Evolutionary conservation across 306 rosid species (phyloP), one percentile per base, ranked within the genome.

Genomic region (Cicer chorassanicum): DNA sequence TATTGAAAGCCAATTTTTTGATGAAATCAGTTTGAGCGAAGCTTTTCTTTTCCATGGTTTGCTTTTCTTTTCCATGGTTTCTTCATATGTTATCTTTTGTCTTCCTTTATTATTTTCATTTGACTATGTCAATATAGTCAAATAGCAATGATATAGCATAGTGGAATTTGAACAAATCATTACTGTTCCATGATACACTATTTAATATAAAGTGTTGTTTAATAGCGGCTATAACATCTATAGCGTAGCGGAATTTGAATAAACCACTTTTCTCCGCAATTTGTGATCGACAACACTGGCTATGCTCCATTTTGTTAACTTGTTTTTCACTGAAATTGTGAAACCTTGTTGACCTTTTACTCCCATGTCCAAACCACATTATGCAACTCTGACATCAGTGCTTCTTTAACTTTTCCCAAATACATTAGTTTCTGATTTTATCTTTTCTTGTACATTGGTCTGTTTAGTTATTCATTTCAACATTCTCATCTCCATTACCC

Each of bases 401-500:
- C 50, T 29, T 21, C 63, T 8, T 6, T 64, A 5, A 29, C 43
- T 67, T 45, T 65, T 45, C 1, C n/a, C 13, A 9, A 48, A 29
- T 29, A 10, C 29, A 50, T 49, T 64, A 5, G 65, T 64, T 64
- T 24, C 42, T 51, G 41, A 19, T 38, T 24, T 39, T 18, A 53
- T 42, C 18, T 13, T 75, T 64, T 63, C 55, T 64, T 65, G 8
- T 50, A 9, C 0, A 51, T 40, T 10, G 8, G 7, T 64, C n/a
- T 42, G 44, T 74, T 74, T 48, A 75, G 42, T 49, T 13, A 46
- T 74, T 10, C 12, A 16, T 13, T 16, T 18, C 64, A 46, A 11
- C 69, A 75, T 75, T 65, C 54, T 61, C 45, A 24, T 59, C 36
- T 73, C 38, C 78, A 29, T 13, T 73, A 45, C 36, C 43, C 9